Evolutionary conservation across 495 filamentous ascomycete species (phyloP).

Genomic region (Platismatia glauca): DNA sequence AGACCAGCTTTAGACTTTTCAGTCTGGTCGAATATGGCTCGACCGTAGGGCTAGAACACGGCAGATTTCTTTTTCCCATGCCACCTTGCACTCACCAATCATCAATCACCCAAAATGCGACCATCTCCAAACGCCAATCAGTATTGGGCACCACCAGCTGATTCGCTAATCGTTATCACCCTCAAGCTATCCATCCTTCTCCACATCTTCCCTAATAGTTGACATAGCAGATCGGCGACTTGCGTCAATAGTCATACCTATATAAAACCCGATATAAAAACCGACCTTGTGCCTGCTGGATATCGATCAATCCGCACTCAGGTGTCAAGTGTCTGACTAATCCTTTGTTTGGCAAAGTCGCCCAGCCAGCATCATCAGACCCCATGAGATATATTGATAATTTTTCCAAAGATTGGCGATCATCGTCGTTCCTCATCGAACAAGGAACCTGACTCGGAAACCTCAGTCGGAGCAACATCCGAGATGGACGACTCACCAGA

Average conservation of each 20-base stretch:
- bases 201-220: neutral
- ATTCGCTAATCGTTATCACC: neutral
- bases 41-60: neutral
- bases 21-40: neutral
- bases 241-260: slow-evolving; percentile 2
- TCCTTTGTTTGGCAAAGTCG: neutral
- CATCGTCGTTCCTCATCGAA: neutral
- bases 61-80: neutral
- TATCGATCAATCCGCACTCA: neutral
- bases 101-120: too few species aligned
- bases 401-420: slow-evolving; percentile 8
- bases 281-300: too few species aligned
- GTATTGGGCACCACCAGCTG: neutral
- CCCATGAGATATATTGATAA: slow-evolving; percentile 9
- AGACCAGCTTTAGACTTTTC: neutral
- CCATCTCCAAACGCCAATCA: neutral
- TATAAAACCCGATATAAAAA: slow-evolving; percentile 6
- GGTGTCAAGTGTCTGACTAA: neutral
- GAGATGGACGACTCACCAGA: slow-evolving; percentile 32
- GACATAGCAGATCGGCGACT: slow-evolving; percentile 11
- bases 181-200: neutral
- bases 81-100: neutral
- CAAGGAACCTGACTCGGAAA: neutral
- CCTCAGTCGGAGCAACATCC: neutral
- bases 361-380: neutral